A percentile compares a stretch with the other conserved stretches of the same genome.
Evolutionary conservation across 306 rosid species (phyloP).

Genomic region (Echinosophora koreensis): DNA sequence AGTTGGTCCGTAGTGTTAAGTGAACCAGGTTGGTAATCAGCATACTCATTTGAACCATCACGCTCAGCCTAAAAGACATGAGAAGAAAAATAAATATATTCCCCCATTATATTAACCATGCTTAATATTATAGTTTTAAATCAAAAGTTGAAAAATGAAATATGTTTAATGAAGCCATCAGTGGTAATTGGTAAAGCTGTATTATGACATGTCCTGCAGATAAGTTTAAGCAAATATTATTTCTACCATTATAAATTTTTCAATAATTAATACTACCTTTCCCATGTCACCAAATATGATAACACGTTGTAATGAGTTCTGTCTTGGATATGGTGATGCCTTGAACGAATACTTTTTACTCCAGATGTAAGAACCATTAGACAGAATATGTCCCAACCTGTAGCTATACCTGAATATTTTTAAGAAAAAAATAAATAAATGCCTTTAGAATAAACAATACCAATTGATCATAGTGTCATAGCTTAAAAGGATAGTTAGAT

Average conservation of each 20-base stretch:
- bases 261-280: slow-evolving; percentile 57
- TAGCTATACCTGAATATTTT: slow-evolving; percentile 60
- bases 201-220: not conserved
- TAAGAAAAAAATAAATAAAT: not conserved
- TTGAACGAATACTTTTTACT: slow-evolving; percentile 66
- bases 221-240: not conserved
- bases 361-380: slow-evolving; percentile 56
- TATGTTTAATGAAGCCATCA: not conserved
- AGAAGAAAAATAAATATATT: not conserved
- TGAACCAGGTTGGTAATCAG: slow-evolving; percentile 82
- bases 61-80: slow-evolving; percentile 73
- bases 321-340: slow-evolving; percentile 86
- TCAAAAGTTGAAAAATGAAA: not conserved
- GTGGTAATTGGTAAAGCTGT: not conserved
- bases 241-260: not conserved
- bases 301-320: slow-evolving; percentile 79
- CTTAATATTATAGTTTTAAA: not conserved
- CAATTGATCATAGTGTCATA: not conserved
- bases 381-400: slow-evolving; percentile 58
- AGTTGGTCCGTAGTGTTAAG: slow-evolving; percentile 80
- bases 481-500: not conserved
- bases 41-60: slow-evolving; percentile 87
- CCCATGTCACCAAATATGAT: slow-evolving; percentile 92
- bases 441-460: slow-evolving; percentile 29
- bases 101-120: not conserved